A percentile compares a stretch with the other conserved stretches of the same genome.
Conservation (phyloP, 2,329 filamentous ascomycete genomes). For the Aureobasidium lini region DNA sequence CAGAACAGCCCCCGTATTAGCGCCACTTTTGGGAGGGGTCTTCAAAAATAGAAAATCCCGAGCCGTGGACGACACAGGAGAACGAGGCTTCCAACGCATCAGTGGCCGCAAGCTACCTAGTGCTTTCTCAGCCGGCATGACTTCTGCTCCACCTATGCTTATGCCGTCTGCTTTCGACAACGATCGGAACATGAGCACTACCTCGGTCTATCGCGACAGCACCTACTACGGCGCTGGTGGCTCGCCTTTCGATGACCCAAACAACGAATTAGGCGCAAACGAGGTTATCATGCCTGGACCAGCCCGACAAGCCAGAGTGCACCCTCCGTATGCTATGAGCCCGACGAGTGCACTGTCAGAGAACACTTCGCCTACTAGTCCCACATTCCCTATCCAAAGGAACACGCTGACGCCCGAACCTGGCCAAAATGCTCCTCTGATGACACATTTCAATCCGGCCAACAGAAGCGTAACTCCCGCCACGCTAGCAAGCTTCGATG, state of each 20-base stretch:
- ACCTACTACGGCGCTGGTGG: conserved; percentile 34
- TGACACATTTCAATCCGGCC: conserved; percentile 14
- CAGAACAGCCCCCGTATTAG: conserved; percentile 28
- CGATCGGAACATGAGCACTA: conserved; percentile 24
- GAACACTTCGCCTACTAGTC: conserved; percentile 15
- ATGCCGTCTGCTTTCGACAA: conserved; percentile 19
- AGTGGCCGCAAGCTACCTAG: conserved; percentile 43
- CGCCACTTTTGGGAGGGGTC: conserved; percentile 15
- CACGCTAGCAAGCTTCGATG: conserved; percentile 17
- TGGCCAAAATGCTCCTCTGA: conserved; percentile 6
- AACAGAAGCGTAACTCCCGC: conserved; percentile 20
- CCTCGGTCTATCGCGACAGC: conserved; percentile 40
- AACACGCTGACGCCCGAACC: conserved; percentile 5
- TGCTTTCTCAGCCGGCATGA: conserved; percentile 42
- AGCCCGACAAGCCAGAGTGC: conserved; percentile 26
- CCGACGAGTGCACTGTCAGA: conserved; percentile 14
- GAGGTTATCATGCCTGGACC: conserved; percentile 27
- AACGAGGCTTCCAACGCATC: conserved; percentile 40
- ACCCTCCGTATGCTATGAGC: conserved; percentile 23
- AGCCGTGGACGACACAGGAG: conserved; percentile 16
- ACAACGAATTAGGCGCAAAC: conserved; percentile 9
- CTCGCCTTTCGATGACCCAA: conserved; percentile 19
- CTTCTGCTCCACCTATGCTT: conserved; percentile 19
- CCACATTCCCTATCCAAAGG: conserved; percentile 15
- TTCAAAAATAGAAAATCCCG: conserved; percentile 12